Evolutionary conservation across 139 green algal genomes (phyloP), one percentile per base, ranked within the genome.

Genomic region (Deuterostichococcus epilithicus): DNA sequence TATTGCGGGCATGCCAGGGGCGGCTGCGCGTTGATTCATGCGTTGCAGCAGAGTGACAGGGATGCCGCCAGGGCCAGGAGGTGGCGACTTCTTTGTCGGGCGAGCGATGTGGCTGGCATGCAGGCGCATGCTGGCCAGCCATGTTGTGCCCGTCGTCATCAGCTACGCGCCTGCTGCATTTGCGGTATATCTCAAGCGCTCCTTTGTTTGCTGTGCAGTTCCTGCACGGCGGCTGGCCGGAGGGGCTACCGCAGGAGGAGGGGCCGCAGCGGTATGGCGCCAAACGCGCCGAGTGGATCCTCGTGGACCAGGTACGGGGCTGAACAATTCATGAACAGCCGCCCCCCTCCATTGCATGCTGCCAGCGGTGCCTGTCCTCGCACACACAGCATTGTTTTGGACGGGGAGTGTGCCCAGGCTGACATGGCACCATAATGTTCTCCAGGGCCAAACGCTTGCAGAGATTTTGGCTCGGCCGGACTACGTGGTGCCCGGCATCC

Each of bases 401-500:
- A 69, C 60, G 72, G 72, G 33, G 33, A 78, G 35, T 39, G 38
- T 66, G 72, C 79, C 20, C 34, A n/a, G n/a, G n/a, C n/a, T n/a
- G n/a, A n/a, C n/a, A n/a, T n/a, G n/a, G n/a, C n/a, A n/a, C n/a
- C 76, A 15, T 72, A 75, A 10, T 89, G 82, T 52, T n/a, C n/a
- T n/a, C n/a, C 52, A 63, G 52, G 18, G 25, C 0, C 47, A 42
- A 42, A 84, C 71, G 8, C 80, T 96, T 44, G 47, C 47, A 0
- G 79, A 92, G 45, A 70, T 90, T 34, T 76, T 97, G 67, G 22
- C 32, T 2, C 52, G 35, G 30, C 74, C 83, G 22, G 91, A 91
- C 37, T 85, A 91, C 73, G 83, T 96, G 13, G 77, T 95, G 15
- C 85, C 92, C 30, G 92, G 92, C 23, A 72, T 95, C 18, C 92